Base-by-base conservation (phyloP, 2,329 filamentous ascomycete species). In the Beauveria brongniartii region DNA sequence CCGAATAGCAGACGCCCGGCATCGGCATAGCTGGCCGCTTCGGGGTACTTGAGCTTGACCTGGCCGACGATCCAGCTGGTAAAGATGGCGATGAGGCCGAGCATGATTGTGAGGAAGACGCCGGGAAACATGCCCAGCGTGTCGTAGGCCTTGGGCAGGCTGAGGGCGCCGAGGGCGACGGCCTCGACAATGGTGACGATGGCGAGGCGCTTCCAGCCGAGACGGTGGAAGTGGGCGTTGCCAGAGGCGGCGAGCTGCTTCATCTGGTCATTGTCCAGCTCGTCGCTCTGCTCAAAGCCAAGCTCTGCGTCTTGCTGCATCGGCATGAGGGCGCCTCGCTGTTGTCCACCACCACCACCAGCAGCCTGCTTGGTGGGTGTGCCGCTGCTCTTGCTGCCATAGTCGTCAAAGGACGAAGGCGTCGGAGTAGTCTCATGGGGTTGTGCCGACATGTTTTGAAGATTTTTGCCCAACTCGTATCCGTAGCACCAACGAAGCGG, bases 11-110 rank as follows among this genome's bases (percentile, higher is more conserved):
- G 74, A 41, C 80, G 74, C 3, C 83, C 85, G 10, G 82, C 85
- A 65, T 89, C 86, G 18, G 83, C 82, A 69, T 88, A 86, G 66
- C 81, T 83, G 43, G 80, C 77, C 47, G 88, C 77, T n/a, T 81
- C 72, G 2, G 84, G 83, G 67, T 70, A 71, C 59, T 69, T 72
- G 62, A 76, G 64, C 68, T 76, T 76, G 59, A 74, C 69, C 64
- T 64, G 61, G 14, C 65, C 65, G 16, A 66, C 63, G 18, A 65
- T 59, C 52, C 61, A 60, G 62, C 55, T 58, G 63, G 61, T 63
- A 24, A 60, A 65, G 52, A 65, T 66, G 63, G 63, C 57, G 28
- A 65, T 34, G 24, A 65, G 28, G 5, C 65, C 65, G 7, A 66
- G 56, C 24, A n/a, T 53, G 52, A 66, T 44, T 18, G 50, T 58